A percentile compares a stretch with the other conserved stretches of the same genome.
Evolutionary conservation across 2,329 filamentous ascomycete species (phyloP).

Genomic region (Fusarium duplospermum): DNA sequence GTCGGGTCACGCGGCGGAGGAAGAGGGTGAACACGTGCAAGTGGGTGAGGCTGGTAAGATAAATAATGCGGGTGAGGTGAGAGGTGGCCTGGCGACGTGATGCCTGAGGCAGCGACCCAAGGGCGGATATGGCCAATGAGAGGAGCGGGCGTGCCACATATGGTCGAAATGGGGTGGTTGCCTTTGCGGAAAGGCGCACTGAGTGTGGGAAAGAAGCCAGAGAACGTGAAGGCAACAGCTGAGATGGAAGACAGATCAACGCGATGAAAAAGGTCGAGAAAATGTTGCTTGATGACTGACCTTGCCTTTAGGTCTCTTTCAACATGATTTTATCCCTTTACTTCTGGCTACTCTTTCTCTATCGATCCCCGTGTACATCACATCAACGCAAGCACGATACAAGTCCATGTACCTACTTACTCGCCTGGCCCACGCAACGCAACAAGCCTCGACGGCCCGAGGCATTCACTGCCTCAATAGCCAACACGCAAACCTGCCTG

Average conservation of each 20-base stretch:
- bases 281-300: background rate
- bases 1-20: conserved; percentile 54
- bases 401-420: background rate
- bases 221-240: background rate
- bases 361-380: background rate
- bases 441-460: background rate
- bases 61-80: conserved; percentile 44
- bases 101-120: conserved; percentile 41
- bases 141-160: conserved; percentile 36
- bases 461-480: background rate
- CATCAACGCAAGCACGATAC: background rate
- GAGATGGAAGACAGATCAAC: background rate
- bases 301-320: background rate
- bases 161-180: conserved; percentile 35
- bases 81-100: conserved; percentile 2
- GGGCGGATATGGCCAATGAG: conserved; percentile 33
- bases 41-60: conserved; percentile 51
- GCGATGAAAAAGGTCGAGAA: background rate
- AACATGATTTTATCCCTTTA: background rate
- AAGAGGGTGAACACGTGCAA: conserved; percentile 56
- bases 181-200: conserved; percentile 30
- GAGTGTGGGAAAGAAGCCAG: conserved; percentile 22
- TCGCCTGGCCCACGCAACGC: background rate
- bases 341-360: background rate
- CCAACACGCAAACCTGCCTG: background rate